Evolutionary conservation across 768 basidiomycete genomes (phyloP), one percentile per base, ranked within the genome.

Genomic region (Jaapia argillacea): DNA sequence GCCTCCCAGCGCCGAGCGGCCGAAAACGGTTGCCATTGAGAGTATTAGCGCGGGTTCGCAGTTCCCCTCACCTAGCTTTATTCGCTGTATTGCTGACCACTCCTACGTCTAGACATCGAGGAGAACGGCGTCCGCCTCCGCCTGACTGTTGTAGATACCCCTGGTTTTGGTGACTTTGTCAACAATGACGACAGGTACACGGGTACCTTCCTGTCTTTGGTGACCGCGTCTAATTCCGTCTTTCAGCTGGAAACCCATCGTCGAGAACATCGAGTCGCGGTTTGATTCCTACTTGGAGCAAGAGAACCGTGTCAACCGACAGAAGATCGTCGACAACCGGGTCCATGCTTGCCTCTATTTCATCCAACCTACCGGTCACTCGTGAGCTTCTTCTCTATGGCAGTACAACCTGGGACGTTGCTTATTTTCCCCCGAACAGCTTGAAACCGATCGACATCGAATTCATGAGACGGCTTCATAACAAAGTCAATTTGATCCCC

Each of bases 281-380:
- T 98, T 96, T 55, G 96, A 98, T 59, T 86, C 90, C 2, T 99
- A 94, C 65, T 70, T 98, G 52, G 94, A 98, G 59, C 93, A 97
- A 62, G 96, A 99, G 70, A 98, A 96, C 69, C 85, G 94, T 50
- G 93, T 98, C 53, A 98, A 98, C 71, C 72, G 96, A 42, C 74
- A 69, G 56, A 97, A 97, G 63, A 77, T 96, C 48, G 79, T 85
- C 40, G 96, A 99, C 70, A 97, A 97, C 69, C 84, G 96, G 38
- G 87, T 99, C 33, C 96, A 99, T 61, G 96, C 96, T 13, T 98
- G 96, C 64, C 73, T 99, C 45, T 99, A 99, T 72, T 99, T 99
- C 63, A 93, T 99, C 52, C 92, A 98, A 58, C 91, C 96, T 26
- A 98, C 94, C 1, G 94, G 96, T 47, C 96, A 99, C 63, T 83